phyloP scores from a whole-genome alignment of 2,329 filamentous ascomycete genomes.

The Arthrobotrys iridis region DNA sequence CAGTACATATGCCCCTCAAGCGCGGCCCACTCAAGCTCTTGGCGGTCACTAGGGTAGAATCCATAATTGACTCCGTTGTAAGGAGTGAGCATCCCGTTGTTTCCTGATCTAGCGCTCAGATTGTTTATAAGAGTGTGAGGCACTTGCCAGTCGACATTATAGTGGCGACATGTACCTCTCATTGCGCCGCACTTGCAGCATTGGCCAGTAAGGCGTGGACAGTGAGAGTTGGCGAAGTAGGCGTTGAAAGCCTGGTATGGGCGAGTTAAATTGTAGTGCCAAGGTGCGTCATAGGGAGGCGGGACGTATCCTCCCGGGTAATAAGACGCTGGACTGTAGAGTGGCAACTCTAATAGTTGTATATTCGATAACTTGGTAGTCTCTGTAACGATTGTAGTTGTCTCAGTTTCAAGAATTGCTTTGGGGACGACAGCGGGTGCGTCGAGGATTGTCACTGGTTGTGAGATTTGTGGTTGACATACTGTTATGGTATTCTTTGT shows the following conservation, averaged over 20 bases:
- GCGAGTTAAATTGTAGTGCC: neutral
- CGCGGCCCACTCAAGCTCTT: neutral
- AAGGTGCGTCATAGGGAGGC: neutral
- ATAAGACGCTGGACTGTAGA: neutral
- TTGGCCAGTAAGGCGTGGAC: constrained; percentile 41
- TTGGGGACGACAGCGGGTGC: neutral
- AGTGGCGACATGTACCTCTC: constrained; percentile 35
- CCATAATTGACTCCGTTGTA: neutral
- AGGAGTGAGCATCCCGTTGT: neutral
- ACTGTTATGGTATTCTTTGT: constrained; percentile 18
- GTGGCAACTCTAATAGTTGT: constrained; percentile 6
- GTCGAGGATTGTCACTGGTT: constrained; percentile 1
- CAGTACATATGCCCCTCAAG: constrained; percentile 23
- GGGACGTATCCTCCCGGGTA: constrained; percentile 2
- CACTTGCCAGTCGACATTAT: constrained; percentile 19
- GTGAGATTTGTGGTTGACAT: constrained; percentile 9
- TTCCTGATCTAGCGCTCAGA: neutral
- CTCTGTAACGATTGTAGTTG: constrained; percentile 6
- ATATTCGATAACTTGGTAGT: constrained; percentile 1
- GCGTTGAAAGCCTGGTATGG: constrained; percentile 8
- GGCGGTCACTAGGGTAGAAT: neutral
- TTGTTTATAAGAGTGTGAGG: constrained; percentile 18
- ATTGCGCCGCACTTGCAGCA: constrained; percentile 41
- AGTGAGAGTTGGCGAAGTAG: constrained; percentile 23
- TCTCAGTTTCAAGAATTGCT: constrained; percentile 3